phyloP scores from a whole-genome alignment of 2,329 filamentous ascomycete genomes.

The Penicillium sp. region DNA sequence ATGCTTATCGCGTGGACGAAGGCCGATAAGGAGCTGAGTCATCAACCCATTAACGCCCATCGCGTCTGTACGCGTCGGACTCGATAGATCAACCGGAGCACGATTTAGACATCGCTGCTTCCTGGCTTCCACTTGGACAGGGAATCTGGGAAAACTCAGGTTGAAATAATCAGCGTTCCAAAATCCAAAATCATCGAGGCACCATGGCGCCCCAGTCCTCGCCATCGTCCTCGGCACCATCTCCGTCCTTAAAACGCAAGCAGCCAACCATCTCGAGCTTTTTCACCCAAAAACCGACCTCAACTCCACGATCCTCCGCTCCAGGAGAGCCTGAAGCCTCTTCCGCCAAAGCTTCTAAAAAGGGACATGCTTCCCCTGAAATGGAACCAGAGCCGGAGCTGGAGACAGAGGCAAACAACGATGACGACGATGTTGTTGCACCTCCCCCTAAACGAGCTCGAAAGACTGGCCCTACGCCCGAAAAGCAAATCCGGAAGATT shows the following conservation, averaged over 20 bases:
- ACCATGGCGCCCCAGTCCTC: constrained; percentile 37
- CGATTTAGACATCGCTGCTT: not conserved
- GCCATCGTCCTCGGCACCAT: constrained; percentile 33
- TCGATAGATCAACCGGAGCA: constrained; percentile 11
- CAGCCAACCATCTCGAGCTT: constrained; percentile 83
- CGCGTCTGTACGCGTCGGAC: constrained; percentile 38
- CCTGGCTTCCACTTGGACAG: not conserved
- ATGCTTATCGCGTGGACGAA: not conserved
- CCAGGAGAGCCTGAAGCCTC: constrained; percentile 11
- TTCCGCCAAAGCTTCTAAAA: constrained; percentile 7
- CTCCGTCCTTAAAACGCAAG: constrained; percentile 39
- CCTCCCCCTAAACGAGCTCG: constrained; percentile 44
- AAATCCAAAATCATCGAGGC: not conserved
- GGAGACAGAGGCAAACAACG: constrained; percentile 28
- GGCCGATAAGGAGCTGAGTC: constrained; percentile 15
- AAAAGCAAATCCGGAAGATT: constrained; percentile 21
- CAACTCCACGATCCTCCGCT: constrained; percentile 16
- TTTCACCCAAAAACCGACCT: constrained; percentile 62
- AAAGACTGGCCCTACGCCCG: constrained; percentile 21
- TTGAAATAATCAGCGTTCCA: not conserved
- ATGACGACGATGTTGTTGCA: constrained; percentile 38
- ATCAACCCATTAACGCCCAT: constrained; percentile 26
- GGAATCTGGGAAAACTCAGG: not conserved
- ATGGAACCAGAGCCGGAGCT: not conserved
- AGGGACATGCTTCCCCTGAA: constrained; percentile 10